Conservation (phyloP, 208 protist species). For the Entamoeba invadens region DNA sequence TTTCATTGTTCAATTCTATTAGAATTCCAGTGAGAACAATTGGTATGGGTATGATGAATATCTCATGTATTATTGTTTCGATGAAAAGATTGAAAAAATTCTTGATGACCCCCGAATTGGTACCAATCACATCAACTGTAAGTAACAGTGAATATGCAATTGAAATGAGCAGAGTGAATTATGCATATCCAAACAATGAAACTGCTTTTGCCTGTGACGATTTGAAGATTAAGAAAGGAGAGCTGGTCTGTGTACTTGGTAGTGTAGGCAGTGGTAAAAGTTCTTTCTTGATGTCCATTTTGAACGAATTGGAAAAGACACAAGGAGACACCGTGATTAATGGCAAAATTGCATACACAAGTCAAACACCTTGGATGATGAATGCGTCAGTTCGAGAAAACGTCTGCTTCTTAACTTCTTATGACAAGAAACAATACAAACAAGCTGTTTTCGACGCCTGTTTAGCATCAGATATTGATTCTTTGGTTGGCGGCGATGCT, state of each 20-base stretch:
- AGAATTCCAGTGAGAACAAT: neutral
- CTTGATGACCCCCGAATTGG: neutral
- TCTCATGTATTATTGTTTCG: neutral
- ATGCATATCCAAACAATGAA: neutral
- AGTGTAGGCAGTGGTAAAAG: neutral
- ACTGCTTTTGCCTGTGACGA: neutral
- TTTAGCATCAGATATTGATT: conserved; percentile 56
- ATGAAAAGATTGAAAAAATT: neutral
- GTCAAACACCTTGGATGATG: conserved; percentile 67
- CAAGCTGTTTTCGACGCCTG: conserved; percentile 41
- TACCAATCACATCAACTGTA: neutral
- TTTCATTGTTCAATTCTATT: conserved; percentile 9
- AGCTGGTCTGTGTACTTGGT: neutral
- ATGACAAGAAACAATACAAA: conserved; percentile 35
- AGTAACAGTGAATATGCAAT: neutral
- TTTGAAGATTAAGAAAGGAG: neutral
- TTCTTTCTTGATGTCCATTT: neutral
- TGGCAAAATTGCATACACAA: conserved; percentile 53
- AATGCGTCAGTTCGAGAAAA: conserved; percentile 72
- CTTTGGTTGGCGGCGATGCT: conserved; percentile 56
- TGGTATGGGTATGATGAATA: neutral
- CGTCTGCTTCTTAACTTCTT: conserved; percentile 51
- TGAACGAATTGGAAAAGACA: neutral
- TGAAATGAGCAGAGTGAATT: neutral
- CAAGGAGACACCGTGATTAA: neutral